Percentiles rank a stretch among this genome's conserved stretches.
phyloP scores from a whole-genome alignment of 768 basidiomycete species.

The Lentinula aciculospora region DNA sequence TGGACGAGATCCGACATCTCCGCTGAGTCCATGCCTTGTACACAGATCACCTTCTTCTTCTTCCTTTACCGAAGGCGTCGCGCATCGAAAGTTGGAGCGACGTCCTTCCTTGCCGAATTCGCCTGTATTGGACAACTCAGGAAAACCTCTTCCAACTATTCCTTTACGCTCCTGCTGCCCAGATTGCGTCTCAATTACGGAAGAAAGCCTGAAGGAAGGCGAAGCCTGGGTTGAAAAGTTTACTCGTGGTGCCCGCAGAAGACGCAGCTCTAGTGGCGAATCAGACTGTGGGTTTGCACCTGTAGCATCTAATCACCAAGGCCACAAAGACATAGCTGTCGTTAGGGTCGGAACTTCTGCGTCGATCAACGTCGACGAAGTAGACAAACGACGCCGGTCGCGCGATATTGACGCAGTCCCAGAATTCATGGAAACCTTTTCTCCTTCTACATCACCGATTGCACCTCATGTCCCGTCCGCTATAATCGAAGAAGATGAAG shows the following conservation, averaged over 20 bases:
- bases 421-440: not conserved
- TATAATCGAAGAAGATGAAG: constrained; percentile 52
- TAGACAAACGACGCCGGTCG: constrained; percentile 51
- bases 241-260: constrained; percentile 52
- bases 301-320: constrained; percentile 13
- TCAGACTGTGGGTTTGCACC: constrained; percentile 23
- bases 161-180: constrained; percentile 71
- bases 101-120: constrained; percentile 27
- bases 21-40: constrained; percentile 52
- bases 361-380: constrained; percentile 55
- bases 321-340: constrained; percentile 9
- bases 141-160: constrained; percentile 40
- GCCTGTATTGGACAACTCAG: constrained; percentile 23
- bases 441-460: not conserved
- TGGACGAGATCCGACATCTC: constrained; percentile 21
- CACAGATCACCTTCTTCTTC: constrained; percentile 32
- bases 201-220: constrained; percentile 48
- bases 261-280: constrained; percentile 39
- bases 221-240: constrained; percentile 61
- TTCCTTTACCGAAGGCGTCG: constrained; percentile 5
- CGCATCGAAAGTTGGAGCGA: constrained; percentile 12
- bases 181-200: constrained; percentile 54
- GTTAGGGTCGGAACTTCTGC: constrained; percentile 17
- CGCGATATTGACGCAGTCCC: constrained; percentile 23
- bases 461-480: constrained; percentile 21